Conservation (phyloP, 2,329 filamentous ascomycete species). For the Talaromyces sp. region DNA sequence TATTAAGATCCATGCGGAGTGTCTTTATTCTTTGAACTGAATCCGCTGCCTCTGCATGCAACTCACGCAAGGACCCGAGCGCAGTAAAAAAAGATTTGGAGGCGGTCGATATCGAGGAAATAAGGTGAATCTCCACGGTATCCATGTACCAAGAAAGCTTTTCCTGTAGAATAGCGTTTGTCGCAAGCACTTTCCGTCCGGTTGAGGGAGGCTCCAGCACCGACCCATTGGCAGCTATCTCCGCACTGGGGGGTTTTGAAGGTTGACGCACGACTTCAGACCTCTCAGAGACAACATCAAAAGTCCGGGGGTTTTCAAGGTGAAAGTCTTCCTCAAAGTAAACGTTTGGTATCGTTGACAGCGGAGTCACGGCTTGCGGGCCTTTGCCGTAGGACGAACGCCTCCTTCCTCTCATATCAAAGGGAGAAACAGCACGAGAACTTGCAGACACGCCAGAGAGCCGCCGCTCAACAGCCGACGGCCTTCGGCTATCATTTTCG, state of each 20-base stretch:
- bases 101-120: conserved; percentile 90
- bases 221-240: conserved; percentile 54
- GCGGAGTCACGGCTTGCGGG: conserved; percentile 66
- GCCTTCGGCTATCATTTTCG: conserved; percentile 42
- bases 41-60: conserved; percentile 87
- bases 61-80: conserved; percentile 78
- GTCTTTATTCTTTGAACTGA: conserved; percentile 83
- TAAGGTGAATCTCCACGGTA: conserved; percentile 94
- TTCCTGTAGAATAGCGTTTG: conserved; percentile 94
- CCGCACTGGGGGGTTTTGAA: conserved; percentile 47
- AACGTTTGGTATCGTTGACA: conserved; percentile 86
- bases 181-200: conserved; percentile 78
- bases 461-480: conserved; percentile 30
- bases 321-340: conserved; percentile 96
- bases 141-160: conserved; percentile 99
- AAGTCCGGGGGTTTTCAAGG: conserved; percentile 90
- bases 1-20: conserved; percentile 70
- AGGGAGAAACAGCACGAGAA: conserved; percentile 41
- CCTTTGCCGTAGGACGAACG: conserved; percentile 51
- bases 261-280: conserved; percentile 84
- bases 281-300: conserved; percentile 92
- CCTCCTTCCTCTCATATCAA: conserved; percentile 45
- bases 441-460: conserved; percentile 37
- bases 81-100: conserved; percentile 96
- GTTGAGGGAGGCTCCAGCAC: conserved; percentile 50